Percentiles rank a stretch among this genome's conserved stretches.
These are phyloP conservation scores for Neobulgaria alba DNA, from an alignment of 2,329 filamentous ascomycete genomes.

Conservation along the genomic window DNA sequence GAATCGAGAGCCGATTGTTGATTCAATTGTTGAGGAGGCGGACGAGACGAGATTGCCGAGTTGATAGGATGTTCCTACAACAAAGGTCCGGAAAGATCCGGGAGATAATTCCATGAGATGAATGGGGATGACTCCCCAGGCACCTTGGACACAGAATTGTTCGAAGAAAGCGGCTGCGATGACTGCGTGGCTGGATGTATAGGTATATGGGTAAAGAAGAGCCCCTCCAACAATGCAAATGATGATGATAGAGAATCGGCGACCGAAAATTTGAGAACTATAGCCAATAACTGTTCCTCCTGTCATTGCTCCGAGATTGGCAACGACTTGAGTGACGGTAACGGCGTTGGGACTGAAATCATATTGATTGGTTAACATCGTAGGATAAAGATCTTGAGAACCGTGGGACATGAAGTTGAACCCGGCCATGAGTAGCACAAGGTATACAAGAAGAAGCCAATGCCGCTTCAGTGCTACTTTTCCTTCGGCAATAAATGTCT, in stretches of 20 bases:
- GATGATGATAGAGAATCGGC: conserved; percentile 58
- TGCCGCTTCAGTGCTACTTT: conserved; percentile 70
- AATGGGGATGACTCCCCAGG: conserved; percentile 66
- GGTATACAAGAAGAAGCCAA: conserved; percentile 72
- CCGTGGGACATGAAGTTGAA: conserved; percentile 72
- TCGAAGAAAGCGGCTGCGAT: conserved; percentile 80
- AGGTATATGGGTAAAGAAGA: conserved; percentile 76
- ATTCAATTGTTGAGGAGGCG: conserved; percentile 68
- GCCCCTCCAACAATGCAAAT: conserved; percentile 62
- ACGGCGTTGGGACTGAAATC: conserved; percentile 35
- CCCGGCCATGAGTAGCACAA: conserved; percentile 80
- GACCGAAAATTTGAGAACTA: conserved; percentile 59
- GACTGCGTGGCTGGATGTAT: conserved; percentile 50
- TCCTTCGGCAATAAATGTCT: conserved; percentile 66
- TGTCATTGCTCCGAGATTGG: conserved; percentile 60
- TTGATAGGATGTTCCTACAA: conserved; percentile 66
- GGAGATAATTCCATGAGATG: conserved; percentile 69
- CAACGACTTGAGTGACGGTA: conserved; percentile 63
- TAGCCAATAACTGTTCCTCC: conserved; percentile 63
- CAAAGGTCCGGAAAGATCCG: conserved; percentile 59
- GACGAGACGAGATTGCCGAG: conserved; percentile 68
- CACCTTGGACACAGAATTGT: conserved; percentile 70
- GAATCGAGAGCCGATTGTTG: conserved; percentile 66
- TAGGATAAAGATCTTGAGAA: conserved; percentile 47
- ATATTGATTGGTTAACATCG: conserved; percentile 49